Base-by-base conservation (phyloP, 768 basidiomycete genomes). In the Auriscalpium orientale region DNA sequence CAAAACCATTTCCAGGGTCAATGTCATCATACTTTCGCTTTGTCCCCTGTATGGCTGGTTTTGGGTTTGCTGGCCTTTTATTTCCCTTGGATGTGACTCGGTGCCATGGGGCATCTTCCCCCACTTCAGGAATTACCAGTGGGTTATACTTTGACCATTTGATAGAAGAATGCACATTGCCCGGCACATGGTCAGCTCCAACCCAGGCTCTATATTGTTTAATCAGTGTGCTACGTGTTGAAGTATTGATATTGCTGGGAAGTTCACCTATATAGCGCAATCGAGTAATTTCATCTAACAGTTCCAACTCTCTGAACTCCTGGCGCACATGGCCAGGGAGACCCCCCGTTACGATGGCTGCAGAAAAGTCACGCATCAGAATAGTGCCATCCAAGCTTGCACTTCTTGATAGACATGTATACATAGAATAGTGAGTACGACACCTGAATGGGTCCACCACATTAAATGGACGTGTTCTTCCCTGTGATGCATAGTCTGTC, bases 401-500 rank as follows among this genome's bases (percentile, higher is more conserved):
- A 21, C 63, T 58, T n/a, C 60, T 49, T 3, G 65, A 67, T 10
- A 67, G 46, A 36, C 54, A 56, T 6, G 66, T 67, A 37, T 67
- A 66, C 9, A 58, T 33, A 3, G 61, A 61, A 46, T 63, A 58
- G 45, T 60, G 57, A 13, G 8, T 33, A 2, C 38, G 8, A 47
- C 65, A 63, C 36, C 48, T 48, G 4, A 45, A 7, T 1, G 64
- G 28, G 50, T 67, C 55, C 3, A 58, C 54, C 1, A 55, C 40
- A 56, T 67, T 67, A 18, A 43, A 18, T 4, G n/a, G 46, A n/a
- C 63, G 34, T 4, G 62, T 67, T 13, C 59, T n/a, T 3, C 64
- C 66, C 56, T 67, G 66, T 20, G 49, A 62, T 12, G 46, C 46
- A 53, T 54, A 67, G 49, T 67, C 63, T 20, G 65, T 62, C 59